Evolutionary conservation across 2,329 filamentous ascomycete species (phyloP).

Genomic region (Ophiostoma triangulosporum): DNA sequence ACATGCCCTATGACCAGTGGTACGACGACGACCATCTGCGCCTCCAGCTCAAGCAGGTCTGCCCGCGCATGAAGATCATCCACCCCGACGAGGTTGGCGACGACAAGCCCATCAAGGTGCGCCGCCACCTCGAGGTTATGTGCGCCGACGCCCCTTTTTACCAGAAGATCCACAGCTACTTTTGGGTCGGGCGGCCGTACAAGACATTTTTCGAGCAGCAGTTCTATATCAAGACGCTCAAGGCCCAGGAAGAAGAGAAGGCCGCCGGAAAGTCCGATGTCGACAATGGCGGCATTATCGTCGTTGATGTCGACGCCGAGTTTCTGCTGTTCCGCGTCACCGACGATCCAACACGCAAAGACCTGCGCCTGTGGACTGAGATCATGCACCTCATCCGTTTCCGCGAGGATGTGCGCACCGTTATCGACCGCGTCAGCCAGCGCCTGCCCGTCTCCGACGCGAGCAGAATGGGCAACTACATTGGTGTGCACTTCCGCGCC

Average conservation of each 20-base stretch:
- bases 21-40: conserved; percentile 21
- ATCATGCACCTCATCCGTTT: conserved; percentile 21
- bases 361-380: conserved; percentile 24
- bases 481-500: conserved; percentile 24
- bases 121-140: conserved; percentile 16
- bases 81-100: conserved; percentile 15
- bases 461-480: conserved; percentile 15
- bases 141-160: conserved; percentile 17
- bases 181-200: conserved; percentile 21
- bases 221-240: conserved; percentile 5
- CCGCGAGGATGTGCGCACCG: conserved; percentile 16
- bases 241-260: conserved; percentile 4
- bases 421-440: conserved; percentile 16
- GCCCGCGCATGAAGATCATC: conserved; percentile 22
- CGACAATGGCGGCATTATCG: conserved; percentile 17
- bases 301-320: conserved; percentile 19
- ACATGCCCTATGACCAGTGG: conserved; percentile 22
- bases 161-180: conserved; percentile 17
- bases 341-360: conserved; percentile 23
- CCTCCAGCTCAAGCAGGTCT: conserved; percentile 15
- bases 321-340: conserved; percentile 24
- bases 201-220: conserved; percentile 16
- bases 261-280: neutral
- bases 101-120: conserved; percentile 13
- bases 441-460: conserved; percentile 12